Conservation (phyloP, 805 yeast species). For the Naumovozyma castellii region DNA sequence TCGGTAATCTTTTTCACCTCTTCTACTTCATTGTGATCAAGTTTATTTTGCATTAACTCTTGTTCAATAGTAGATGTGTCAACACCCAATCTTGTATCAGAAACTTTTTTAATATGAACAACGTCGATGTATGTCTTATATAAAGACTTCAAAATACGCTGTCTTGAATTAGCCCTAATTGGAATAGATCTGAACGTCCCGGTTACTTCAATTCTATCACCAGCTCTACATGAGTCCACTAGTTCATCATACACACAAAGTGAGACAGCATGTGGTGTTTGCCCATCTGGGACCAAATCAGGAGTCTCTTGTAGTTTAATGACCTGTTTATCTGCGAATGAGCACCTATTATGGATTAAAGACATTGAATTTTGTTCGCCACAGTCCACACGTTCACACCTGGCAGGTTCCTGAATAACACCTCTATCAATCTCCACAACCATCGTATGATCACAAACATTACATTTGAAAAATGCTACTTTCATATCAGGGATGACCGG, state of each 20-base stretch:
- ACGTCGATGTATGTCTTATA: conserved; percentile 92
- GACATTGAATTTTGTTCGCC: conserved; percentile 79
- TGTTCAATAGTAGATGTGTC: conserved; percentile 58
- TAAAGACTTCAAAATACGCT: conserved; percentile 70
- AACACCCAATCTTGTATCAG: conserved; percentile 68
- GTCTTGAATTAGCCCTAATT: conserved; percentile 76
- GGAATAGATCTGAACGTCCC: conserved; percentile 87
- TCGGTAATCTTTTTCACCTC: conserved; percentile 61
- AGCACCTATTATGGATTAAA: conserved; percentile 81
- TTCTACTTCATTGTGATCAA: conserved; percentile 52
- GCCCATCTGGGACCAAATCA: conserved; percentile 94
- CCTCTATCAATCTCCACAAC: conserved; percentile 93
- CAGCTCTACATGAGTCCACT: conserved; percentile 90
- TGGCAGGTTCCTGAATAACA: conserved; percentile 82
- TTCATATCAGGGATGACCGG: conserved; percentile 97
- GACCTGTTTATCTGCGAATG: conserved; percentile 92
- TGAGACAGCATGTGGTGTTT: conserved; percentile 93
- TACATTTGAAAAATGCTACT: conserved; percentile 90
- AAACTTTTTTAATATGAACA: conserved; percentile 82
- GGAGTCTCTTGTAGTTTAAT: conserved; percentile 92
- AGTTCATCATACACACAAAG: conserved; percentile 91
- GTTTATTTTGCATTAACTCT: conserved; percentile 39
- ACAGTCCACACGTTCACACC: conserved; percentile 86
- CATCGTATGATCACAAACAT: conserved; percentile 86
- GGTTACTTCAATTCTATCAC: conserved; percentile 91